Percentiles rank a stretch among this genome's conserved stretches.
These are phyloP conservation scores for Lenwebbia sp. DNA, from an alignment of 345 rosid genomes.

Conservation along the genomic window DNA sequence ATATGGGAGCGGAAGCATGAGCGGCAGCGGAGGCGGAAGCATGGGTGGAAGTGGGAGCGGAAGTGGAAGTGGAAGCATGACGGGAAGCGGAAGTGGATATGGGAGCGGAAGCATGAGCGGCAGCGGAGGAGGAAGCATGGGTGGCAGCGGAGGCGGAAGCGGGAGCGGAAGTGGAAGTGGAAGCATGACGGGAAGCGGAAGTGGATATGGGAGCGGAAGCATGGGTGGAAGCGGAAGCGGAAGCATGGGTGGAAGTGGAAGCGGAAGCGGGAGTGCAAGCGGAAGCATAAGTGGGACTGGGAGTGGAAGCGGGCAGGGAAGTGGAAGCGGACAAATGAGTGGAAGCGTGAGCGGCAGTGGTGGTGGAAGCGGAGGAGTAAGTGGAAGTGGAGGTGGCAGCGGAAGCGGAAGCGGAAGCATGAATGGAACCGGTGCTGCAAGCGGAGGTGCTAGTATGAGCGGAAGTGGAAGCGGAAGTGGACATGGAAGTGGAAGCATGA, in stretches of 20 bases:
- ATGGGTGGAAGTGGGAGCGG: not conserved
- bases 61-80: accelerated
- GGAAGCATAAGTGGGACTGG: accelerated
- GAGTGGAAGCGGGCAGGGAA: not conserved
- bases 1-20: not conserved
- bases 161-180: accelerated
- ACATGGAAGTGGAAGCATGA: not conserved
- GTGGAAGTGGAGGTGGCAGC: not conserved
- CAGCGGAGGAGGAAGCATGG: not conserved
- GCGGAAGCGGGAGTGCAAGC: not conserved
- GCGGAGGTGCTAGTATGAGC: not conserved
- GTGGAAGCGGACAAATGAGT: not conserved
- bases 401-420: too few relatives aligned
- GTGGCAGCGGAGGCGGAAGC: not conserved
- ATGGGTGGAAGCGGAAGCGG: not conserved
- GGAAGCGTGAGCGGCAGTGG: too few relatives aligned
- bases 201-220: not conserved
- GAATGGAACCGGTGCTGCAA: not conserved
- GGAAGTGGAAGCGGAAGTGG: not conserved
- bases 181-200: accelerated
- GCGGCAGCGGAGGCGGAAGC: not conserved
- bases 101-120: not conserved
- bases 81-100: not conserved
- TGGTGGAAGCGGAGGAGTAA: too few relatives aligned
- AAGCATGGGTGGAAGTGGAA: not conserved